Percentiles rank a stretch among this genome's conserved stretches.
Evolutionary conservation across 495 filamentous ascomycete genomes (phyloP).

Genomic region (Platismatia glauca): DNA sequence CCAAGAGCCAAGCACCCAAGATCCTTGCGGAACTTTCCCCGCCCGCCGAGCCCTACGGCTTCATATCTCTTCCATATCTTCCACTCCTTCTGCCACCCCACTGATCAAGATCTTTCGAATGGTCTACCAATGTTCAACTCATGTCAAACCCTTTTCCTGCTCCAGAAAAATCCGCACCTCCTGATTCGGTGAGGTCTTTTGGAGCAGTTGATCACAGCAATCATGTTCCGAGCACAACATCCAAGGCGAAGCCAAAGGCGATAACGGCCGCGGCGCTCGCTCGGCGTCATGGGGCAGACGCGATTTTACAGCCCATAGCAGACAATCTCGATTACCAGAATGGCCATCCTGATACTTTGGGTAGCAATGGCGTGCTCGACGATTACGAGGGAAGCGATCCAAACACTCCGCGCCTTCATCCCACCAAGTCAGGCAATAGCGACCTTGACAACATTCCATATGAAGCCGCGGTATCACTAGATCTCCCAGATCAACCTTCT

Average conservation of each 20-base stretch:
- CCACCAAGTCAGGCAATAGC: conserved; percentile 21
- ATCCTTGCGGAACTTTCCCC: conserved; percentile 3
- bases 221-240: conserved; percentile 34
- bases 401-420: conserved; percentile 42
- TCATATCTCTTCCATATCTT: conserved; percentile 11
- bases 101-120: conserved; percentile 12
- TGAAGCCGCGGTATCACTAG: conserved; percentile 9
- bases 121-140: conserved; percentile 42
- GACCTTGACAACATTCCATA: conserved; percentile 13
- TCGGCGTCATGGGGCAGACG: conserved; percentile 30
- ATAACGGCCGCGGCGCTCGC: conserved; percentile 34
- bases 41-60: conserved; percentile 3
- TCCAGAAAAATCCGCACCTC: conserved; percentile 40
- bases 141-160: conserved; percentile 47
- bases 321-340: conserved; percentile 26
- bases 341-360: conserved; percentile 25
- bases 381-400: conserved; percentile 16
- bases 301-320: conserved; percentile 27
- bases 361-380: conserved; percentile 3
- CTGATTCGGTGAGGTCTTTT: conserved; percentile 43
- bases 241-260: conserved; percentile 31
- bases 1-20: too few species aligned
- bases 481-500: not conserved
- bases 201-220: conserved; percentile 26
- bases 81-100: not conserved